Percentiles rank a stretch among this genome's conserved stretches.
phyloP scores from a whole-genome alignment of 2,329 filamentous ascomycete species.

The Coleophoma cylindrospora region DNA sequence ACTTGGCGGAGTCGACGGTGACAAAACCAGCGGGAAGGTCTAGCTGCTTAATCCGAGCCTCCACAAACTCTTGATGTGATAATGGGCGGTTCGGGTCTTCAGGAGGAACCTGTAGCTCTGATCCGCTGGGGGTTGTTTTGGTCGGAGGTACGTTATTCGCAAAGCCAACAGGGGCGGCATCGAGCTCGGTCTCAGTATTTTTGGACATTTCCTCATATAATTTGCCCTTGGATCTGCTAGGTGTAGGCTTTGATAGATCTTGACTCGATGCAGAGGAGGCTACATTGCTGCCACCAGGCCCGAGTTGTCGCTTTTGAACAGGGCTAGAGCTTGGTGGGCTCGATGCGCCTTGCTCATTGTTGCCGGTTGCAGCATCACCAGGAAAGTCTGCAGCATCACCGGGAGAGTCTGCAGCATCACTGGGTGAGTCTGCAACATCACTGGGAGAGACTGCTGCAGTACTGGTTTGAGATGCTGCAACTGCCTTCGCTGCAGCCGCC shows the following conservation, averaged over 20 bases:
- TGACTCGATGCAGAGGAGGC: neutral
- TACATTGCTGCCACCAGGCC: neutral
- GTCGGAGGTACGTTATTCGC: neutral
- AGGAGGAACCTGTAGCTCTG: neutral
- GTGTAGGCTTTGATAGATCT: neutral
- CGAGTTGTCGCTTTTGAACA: neutral
- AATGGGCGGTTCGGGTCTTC: conserved; percentile 22
- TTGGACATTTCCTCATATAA: conserved; percentile 4
- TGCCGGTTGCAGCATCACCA: too few relatives aligned
- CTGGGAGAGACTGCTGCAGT: neutral
- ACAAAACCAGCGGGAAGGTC: conserved; percentile 46
- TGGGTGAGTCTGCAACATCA: neutral
- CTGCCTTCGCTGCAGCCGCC: conserved; percentile 1
- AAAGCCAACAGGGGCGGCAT: conserved; percentile 9
- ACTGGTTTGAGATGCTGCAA: neutral
- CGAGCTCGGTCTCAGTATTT: conserved; percentile 15
- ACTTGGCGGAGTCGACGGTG: conserved; percentile 39
- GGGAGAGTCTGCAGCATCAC: too few relatives aligned
- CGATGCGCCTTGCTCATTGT: too few relatives aligned
- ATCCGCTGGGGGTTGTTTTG: conserved; percentile 1
- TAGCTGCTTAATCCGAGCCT: conserved; percentile 36
- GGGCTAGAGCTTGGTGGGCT: too few relatives aligned
- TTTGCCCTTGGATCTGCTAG: neutral
- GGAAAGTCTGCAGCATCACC: too few relatives aligned
- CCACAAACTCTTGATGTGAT: conserved; percentile 50